Evolutionary conservation across 441 rosid genomes (phyloP).

Genomic region (Jatropha podagrica): DNA sequence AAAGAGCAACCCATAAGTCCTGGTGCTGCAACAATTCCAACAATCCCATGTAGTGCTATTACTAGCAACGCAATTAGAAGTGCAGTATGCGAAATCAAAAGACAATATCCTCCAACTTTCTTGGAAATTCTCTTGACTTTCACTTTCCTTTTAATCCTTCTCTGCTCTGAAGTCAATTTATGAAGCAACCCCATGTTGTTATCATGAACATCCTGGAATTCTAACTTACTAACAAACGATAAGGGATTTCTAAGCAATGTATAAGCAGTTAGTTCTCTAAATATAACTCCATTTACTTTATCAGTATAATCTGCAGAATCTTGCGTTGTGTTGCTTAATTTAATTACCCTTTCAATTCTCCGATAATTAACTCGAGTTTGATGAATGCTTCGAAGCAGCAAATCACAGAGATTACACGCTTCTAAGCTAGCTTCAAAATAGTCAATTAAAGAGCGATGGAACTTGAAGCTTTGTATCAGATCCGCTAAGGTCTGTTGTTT

Average conservation of each 20-base stretch:
- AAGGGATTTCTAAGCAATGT: constrained; percentile 57
- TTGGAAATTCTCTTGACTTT: constrained; percentile 40
- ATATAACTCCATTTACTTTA: constrained; percentile 23
- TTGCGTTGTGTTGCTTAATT: constrained; percentile 34
- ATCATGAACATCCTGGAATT: constrained; percentile 46
- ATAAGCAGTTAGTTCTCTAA: constrained; percentile 54
- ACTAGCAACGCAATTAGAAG: constrained; percentile 48
- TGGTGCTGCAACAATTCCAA: constrained; percentile 57
- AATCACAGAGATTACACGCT: constrained; percentile 63
- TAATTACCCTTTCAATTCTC: constrained; percentile 51
- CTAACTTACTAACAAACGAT: constrained; percentile 26
- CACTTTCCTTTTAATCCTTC: constrained; percentile 45
- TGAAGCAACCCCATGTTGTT: constrained; percentile 43
- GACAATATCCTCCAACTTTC: constrained; percentile 44
- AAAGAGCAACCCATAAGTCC: constrained; percentile 45
- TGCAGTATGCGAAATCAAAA: constrained; percentile 50
- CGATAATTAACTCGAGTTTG: constrained; percentile 50
- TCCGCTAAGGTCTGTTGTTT: constrained; percentile 43
- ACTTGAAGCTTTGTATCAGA: constrained; percentile 34
- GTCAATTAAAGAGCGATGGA: constrained; percentile 43
- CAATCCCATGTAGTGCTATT: constrained; percentile 55
- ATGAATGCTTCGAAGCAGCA: constrained; percentile 54
- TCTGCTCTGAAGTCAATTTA: constrained; percentile 43
- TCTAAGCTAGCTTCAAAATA: constrained; percentile 59
- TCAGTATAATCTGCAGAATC: constrained; percentile 27